Base-by-base conservation (phyloP, 352 stramenopile genomes). In the Phytophthora uliginosa region DNA sequence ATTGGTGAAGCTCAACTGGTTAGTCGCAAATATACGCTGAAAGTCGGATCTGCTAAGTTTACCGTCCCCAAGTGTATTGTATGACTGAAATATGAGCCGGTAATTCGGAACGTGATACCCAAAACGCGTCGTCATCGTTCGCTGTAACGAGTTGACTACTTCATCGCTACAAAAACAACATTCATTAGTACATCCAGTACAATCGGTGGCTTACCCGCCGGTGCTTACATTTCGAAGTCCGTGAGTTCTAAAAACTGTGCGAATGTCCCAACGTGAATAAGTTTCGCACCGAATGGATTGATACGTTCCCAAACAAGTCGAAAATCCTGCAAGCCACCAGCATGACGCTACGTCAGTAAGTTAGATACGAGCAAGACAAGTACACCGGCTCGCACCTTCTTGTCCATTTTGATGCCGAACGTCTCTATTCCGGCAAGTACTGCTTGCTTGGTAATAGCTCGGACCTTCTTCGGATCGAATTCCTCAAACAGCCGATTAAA, bases 361-460 rank as follows among this genome's bases (percentile, higher is more conserved):
- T 53, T 53, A 31, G 28, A 31, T 31, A 20, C 40, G 17, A 48
- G 17, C 2, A 18, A 48, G 17, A 20, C 20, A 48, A 20, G 20
- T 18, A 15, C 17, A 18, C 20, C 12, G 15, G 20, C 13, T 4
- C 71, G 9, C 67, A 94, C 87, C 85, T 92, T 94, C 33, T 88
- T 84, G 76, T 80, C 52, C 74, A 93, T 89, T 66, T 93, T 93
- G 56, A 94, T 90, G 6, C 87, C 87, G 66, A 92, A 91, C 13
- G 76, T 79, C 56, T 92, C 82, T 48, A 93, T 82, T 0, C 87
- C 87, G 48, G 66, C 63, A 9, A 84, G 69, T 8, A 82, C 70
- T 6, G 75, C 78, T 62, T 91, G 84, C 40, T 81, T 86, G 9
- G 73, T 71, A 42, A 94, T 77, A 0, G 70, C 52, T 34, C 84